These are phyloP conservation scores for Pythium inflatum DNA, from an alignment of 352 stramenopile genomes.

Conservation along the genomic window DNA sequence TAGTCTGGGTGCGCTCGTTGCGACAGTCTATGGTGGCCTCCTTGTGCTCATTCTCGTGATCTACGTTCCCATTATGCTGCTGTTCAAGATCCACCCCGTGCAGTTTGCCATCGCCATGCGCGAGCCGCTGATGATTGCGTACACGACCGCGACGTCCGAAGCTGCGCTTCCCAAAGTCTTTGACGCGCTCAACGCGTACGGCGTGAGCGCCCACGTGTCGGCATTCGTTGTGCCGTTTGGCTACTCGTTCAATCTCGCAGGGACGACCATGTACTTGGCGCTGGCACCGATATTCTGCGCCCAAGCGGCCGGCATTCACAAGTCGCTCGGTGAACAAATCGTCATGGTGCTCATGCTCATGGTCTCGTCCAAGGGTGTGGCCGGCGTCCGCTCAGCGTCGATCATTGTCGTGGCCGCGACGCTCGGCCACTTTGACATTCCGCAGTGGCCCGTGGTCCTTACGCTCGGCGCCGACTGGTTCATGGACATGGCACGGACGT, in stretches of 20 bases:
- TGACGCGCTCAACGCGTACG: slow-evolving; percentile 52
- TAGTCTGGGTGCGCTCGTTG: slow-evolving; percentile 47
- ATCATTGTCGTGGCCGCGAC: slow-evolving; percentile 19
- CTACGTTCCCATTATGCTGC: slow-evolving; percentile 44
- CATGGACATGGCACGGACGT: slow-evolving; percentile 63
- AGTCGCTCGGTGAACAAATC: slow-evolving; percentile 18
- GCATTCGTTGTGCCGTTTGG: slow-evolving; percentile 65
- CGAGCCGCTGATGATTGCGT: slow-evolving; percentile 59
- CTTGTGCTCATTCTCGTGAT: slow-evolving; percentile 54
- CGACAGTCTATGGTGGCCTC: slow-evolving; percentile 52
- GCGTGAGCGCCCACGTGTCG: slow-evolving; percentile 52
- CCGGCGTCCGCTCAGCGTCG: slow-evolving; percentile 11
- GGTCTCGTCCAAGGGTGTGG: slow-evolving; percentile 18
- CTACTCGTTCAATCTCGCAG: slow-evolving; percentile 73
- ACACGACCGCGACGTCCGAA: slow-evolving; percentile 33
- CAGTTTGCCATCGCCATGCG: slow-evolving; percentile 54
- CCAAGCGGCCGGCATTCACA: slow-evolving; percentile 45
- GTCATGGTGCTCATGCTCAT: slow-evolving; percentile 23
- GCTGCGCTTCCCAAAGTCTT: slow-evolving; percentile 65
- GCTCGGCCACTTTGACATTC: slow-evolving; percentile 42
- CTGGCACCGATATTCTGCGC: slow-evolving; percentile 57
- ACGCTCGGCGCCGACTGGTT: slow-evolving; percentile 64
- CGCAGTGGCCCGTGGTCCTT: slow-evolving; percentile 58
- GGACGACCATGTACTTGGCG: slow-evolving; percentile 55
- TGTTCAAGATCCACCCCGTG: slow-evolving; percentile 51